Conservation (phyloP, 2,329 filamentous ascomycete genomes). For the Paraphoma sp. region DNA sequence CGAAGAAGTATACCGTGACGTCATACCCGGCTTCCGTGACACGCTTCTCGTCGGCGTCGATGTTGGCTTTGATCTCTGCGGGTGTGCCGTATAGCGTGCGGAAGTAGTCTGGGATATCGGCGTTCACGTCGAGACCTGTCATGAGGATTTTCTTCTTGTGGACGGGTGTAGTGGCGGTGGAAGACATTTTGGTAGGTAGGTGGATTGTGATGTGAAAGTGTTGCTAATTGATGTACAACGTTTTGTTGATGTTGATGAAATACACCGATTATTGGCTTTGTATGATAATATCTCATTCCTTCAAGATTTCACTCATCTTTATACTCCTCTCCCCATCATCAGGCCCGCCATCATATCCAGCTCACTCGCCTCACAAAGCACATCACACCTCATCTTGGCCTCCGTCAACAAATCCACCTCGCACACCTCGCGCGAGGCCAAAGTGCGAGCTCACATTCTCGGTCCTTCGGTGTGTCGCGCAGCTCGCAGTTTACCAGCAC, state of each 20-base stretch:
- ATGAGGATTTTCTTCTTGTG: conserved; percentile 6
- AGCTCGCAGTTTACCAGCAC: no score
- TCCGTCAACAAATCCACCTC: background rate
- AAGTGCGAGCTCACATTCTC: no score
- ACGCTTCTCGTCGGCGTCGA: conserved; percentile 7
- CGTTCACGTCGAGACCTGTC: conserved; percentile 2
- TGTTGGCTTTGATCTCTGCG: conserved; percentile 10
- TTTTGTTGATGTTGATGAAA: background rate
- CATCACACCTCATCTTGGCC: background rate
- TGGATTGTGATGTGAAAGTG: background rate
- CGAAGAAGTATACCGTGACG: conserved; percentile 8
- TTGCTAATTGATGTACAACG: background rate
- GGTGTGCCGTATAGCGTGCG: conserved; percentile 12
- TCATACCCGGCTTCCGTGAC: conserved; percentile 8
- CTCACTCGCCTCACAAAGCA: background rate
- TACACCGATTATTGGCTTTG: background rate
- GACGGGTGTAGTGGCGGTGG: background rate
- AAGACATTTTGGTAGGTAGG: background rate
- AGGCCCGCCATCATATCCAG: no score
- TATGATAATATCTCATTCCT: background rate
- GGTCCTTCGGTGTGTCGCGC: no score
- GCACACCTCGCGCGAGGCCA: no score
- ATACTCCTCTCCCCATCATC: background rate
- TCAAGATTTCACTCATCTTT: background rate
- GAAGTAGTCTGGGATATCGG: conserved; percentile 7